phyloP scores from a whole-genome alignment of 768 basidiomycete genomes.

The Botryobasidium botryosum region DNA sequence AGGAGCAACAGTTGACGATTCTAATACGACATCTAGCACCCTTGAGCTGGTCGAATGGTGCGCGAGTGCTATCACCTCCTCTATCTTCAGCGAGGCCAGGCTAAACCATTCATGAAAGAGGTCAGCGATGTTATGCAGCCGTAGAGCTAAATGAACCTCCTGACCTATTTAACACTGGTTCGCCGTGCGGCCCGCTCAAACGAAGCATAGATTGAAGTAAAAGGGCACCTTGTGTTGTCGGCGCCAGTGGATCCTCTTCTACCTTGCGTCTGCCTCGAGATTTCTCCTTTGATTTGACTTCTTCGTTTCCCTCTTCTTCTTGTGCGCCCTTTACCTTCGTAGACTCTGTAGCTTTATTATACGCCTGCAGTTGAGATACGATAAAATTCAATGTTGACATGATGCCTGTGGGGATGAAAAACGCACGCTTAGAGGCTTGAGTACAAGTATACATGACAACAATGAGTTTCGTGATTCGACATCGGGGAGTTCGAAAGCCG shows the following conservation, averaged over 20 bases:
- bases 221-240: conserved; percentile 70
- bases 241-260: conserved; percentile 28
- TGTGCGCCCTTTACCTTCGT: too few relatives aligned
- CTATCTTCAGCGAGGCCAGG: conserved; percentile 36
- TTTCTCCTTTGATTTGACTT: too few relatives aligned
- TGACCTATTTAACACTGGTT: conserved; percentile 54
- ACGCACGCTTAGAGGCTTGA: conserved; percentile 33
- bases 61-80: conserved; percentile 42
- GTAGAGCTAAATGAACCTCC: conserved; percentile 5
- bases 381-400: too few relatives aligned
- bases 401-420: too few relatives aligned
- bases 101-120: conserved; percentile 22
- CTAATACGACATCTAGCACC: conserved; percentile 57
- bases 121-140: too few relatives aligned
- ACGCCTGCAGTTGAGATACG: too few relatives aligned
- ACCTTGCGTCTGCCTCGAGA: conserved; percentile 15
- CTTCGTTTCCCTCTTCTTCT: too few relatives aligned
- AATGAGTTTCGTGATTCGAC: conserved; percentile 34
- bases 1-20: conserved; percentile 43
- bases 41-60: conserved; percentile 55
- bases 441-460: conserved; percentile 48
- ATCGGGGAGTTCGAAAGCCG: conserved; percentile 38
- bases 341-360: too few relatives aligned
- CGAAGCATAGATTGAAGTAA: conserved; percentile 69
- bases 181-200: conserved; percentile 48